These are phyloP conservation scores for Mortierella alpina DNA, from an alignment of 192 early-diverging fungal species.

Conservation along the genomic window DNA sequence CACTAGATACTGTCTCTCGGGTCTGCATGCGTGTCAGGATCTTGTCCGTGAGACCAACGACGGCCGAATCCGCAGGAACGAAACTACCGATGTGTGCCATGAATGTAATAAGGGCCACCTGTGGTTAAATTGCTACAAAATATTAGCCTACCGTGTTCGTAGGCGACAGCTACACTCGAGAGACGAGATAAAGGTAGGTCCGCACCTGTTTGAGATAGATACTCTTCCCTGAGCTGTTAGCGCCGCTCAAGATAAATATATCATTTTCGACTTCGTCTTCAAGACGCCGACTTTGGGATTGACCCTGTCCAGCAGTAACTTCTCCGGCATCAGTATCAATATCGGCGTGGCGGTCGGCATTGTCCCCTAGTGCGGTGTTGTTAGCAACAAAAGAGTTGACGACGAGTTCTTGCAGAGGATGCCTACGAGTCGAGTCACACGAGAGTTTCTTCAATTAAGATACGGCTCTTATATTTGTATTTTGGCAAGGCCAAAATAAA, in stretches of 20 bases:
- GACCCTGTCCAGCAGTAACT: not conserved
- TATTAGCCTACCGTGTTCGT: not conserved
- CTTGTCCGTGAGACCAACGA: slow-evolving; percentile 81
- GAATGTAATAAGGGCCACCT: slow-evolving; percentile 82
- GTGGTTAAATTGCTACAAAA: not conserved
- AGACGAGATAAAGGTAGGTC: not conserved
- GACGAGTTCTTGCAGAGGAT: slow-evolving; percentile 71
- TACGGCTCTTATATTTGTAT: not conserved
- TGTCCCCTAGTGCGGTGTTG: slow-evolving; percentile 64
- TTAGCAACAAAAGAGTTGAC: slow-evolving; percentile 80
- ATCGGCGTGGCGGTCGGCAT: not conserved
- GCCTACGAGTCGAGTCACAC: slow-evolving; percentile 58
- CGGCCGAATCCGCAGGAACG: slow-evolving; percentile 80
- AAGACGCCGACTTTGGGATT: not conserved
- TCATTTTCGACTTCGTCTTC: slow-evolving; percentile 12
- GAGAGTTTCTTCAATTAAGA: not conserved
- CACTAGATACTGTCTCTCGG: slow-evolving; percentile 73
- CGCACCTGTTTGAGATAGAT: slow-evolving; percentile 75
- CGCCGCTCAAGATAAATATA: slow-evolving; percentile 79
- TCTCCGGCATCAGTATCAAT: not conserved
- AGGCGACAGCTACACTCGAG: not conserved
- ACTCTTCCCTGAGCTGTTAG: slow-evolving; percentile 89
- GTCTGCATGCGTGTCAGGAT: slow-evolving; percentile 83
- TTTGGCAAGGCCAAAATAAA: too few relatives aligned
- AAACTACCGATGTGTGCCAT: slow-evolving; percentile 95